These are phyloP conservation scores for Aspergillus cejpii DNA, from an alignment of 2,329 filamentous ascomycete genomes.

Conservation along the genomic window DNA sequence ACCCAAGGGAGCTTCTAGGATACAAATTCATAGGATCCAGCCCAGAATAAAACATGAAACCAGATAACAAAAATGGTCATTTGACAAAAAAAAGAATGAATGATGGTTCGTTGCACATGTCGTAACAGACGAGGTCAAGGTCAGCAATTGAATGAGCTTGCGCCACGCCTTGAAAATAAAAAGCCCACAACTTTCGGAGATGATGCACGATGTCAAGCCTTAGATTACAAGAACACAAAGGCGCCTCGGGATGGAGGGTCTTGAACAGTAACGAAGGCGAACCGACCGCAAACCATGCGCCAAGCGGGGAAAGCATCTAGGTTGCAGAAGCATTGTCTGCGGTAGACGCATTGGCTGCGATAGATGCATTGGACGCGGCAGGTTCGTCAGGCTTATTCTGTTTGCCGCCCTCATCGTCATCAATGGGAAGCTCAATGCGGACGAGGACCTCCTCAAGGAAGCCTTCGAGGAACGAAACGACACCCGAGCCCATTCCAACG, in stretches of 20 bases:
- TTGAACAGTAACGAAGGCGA: too few species aligned
- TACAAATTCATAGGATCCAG: constrained; percentile 1
- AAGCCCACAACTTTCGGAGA: background rate
- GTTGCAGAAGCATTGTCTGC: background rate
- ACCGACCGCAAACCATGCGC: too few species aligned
- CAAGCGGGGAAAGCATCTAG: too few species aligned
- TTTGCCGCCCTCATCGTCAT: constrained; percentile 5
- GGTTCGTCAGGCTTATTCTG: background rate
- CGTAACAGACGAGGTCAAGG: constrained; percentile 3
- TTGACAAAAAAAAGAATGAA: background rate
- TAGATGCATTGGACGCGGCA: background rate
- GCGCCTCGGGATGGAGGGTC: too few species aligned
- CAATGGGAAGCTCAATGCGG: constrained; percentile 67
- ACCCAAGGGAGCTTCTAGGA: background rate
- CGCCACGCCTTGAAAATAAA: background rate
- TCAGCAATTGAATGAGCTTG: too few species aligned
- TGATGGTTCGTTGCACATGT: constrained; percentile 3
- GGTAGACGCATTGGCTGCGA: background rate
- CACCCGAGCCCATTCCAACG: constrained; percentile 88
- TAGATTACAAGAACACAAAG: too few species aligned
- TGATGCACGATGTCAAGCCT: too few species aligned
- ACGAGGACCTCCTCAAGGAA: constrained; percentile 91
- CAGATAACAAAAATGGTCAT: background rate
- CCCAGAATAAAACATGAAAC: constrained; percentile 1
- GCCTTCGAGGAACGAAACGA: constrained; percentile 82